These are phyloP conservation scores for Annona squamosa DNA, from an alignment of 164 flowering plant genomes.

Conservation along the genomic window DNA sequence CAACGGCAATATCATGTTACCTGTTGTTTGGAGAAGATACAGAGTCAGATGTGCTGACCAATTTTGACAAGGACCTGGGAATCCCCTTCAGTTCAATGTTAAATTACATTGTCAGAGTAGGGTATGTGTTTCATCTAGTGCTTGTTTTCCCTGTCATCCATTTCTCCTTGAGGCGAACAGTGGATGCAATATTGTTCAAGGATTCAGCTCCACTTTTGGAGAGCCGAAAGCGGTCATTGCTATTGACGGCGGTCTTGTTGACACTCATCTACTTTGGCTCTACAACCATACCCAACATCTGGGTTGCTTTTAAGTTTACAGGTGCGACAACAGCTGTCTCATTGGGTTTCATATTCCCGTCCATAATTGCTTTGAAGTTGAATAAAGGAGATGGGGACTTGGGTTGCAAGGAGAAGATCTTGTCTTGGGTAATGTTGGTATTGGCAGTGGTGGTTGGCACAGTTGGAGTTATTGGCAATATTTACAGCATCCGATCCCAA, in stretches of 20 bases:
- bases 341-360: constrained; percentile 83
- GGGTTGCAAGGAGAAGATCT: constrained; percentile 33
- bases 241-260: constrained; percentile 52
- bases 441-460: constrained; percentile 64
- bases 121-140: constrained; percentile 78
- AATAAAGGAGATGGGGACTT: constrained; percentile 36
- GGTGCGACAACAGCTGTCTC: constrained; percentile 96
- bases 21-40: constrained; percentile 77
- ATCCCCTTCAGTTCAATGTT: constrained; percentile 64
- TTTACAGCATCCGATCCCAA: constrained; percentile 48
- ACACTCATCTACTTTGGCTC: constrained; percentile 64
- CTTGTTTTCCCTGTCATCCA: constrained; percentile 95
- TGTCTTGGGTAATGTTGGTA: constrained; percentile 67
- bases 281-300: constrained; percentile 85
- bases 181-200: constrained; percentile 59
- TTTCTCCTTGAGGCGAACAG: constrained; percentile 90
- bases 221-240: constrained; percentile 71
- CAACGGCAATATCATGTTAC: constrained; percentile 74
- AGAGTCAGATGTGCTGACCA: constrained; percentile 80
- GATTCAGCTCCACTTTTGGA: constrained; percentile 59
- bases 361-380: constrained; percentile 67
- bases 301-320: constrained; percentile 97
- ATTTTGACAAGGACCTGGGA: constrained; percentile 85
- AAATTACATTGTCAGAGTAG: constrained; percentile 73
- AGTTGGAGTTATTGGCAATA: constrained; percentile 75